Conservation (phyloP, 768 basidiomycete species). For the Kwoniella dejecticola region DNA sequence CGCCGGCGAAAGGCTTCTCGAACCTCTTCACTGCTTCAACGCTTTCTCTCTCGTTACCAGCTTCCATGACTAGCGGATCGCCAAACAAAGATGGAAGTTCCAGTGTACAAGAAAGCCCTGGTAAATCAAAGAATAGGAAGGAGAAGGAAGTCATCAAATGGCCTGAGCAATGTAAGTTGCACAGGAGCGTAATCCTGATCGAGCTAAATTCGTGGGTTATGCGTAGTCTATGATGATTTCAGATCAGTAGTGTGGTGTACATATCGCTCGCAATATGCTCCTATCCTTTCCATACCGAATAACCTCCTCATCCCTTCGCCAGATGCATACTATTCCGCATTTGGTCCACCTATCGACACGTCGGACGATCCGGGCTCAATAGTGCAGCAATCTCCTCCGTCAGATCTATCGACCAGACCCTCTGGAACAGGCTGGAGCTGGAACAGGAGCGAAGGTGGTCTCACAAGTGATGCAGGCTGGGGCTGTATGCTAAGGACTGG, state of each 20-base stretch:
- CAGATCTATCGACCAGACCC: conserved; percentile 23
- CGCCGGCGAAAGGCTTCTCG: conserved; percentile 38
- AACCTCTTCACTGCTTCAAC: conserved; percentile 45
- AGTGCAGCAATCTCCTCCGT: not conserved
- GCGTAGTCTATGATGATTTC: not conserved
- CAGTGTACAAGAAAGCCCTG: conserved; percentile 35
- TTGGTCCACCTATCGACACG: conserved; percentile 30
- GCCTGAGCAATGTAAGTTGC: conserved; percentile 51
- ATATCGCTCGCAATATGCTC: conserved; percentile 82
- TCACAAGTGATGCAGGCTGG: conserved; percentile 85
- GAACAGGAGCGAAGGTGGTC: conserved; percentile 66
- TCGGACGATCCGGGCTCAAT: conserved; percentile 1
- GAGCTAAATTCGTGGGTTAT: not conserved
- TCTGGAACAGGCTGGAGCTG: conserved; percentile 43
- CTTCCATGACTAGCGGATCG: conserved; percentile 18
- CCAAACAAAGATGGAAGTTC: conserved; percentile 26
- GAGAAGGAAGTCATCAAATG: conserved; percentile 60
- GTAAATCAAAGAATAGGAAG: conserved; percentile 39
- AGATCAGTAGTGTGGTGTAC: conserved; percentile 75
- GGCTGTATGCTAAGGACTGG: conserved; percentile 90
- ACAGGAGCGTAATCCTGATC: not conserved
- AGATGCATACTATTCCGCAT: conserved; percentile 43
- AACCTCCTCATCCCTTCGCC: conserved; percentile 44
- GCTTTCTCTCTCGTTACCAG: conserved; percentile 35
- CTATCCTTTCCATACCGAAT: conserved; percentile 61